Conservation (phyloP, 257 asterid species). For the Solanum pennellii region DNA sequence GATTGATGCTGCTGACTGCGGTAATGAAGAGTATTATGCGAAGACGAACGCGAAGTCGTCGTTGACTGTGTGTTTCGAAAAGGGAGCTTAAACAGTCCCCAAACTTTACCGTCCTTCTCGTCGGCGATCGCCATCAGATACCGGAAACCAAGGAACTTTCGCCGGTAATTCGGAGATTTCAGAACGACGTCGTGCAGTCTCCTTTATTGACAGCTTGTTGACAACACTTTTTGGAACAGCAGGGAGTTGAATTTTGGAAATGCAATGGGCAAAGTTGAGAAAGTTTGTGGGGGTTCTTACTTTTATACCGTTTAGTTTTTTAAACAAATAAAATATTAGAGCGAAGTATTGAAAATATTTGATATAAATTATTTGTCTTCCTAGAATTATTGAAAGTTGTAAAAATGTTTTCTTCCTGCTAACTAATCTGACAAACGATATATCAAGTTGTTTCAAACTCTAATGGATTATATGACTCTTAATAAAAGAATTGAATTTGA, state of each 20-base stretch:
- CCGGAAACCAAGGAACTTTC: conserved; percentile 24
- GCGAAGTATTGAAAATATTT: not conserved
- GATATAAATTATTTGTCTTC: no score
- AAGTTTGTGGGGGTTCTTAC: not conserved
- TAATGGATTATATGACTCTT: no score
- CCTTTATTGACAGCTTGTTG: not conserved
- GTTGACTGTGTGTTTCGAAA: conserved; percentile 53
- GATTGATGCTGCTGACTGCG: conserved; percentile 13
- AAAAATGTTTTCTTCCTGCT: accelerated
- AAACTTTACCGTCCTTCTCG: conserved; percentile 58
- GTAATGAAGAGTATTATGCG: conserved; percentile 1
- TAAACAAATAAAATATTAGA: no score
- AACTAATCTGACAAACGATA: no score
- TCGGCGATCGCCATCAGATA: conserved; percentile 61
- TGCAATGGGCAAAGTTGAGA: conserved; percentile 5
- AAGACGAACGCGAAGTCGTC: not conserved
- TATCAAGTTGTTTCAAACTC: no score
- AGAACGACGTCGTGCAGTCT: not conserved
- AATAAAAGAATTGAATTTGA: no score
- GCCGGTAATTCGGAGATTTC: not conserved
- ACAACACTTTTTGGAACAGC: not conserved
- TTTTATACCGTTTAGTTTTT: not conserved
- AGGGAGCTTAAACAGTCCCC: conserved; percentile 77
- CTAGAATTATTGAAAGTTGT: not conserved
- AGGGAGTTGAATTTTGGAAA: not conserved